Percentiles rank a stretch among this genome's conserved stretches.
Evolutionary conservation across 148 eudicot genomes (phyloP).

Genomic region (Oxyria digyna): DNA sequence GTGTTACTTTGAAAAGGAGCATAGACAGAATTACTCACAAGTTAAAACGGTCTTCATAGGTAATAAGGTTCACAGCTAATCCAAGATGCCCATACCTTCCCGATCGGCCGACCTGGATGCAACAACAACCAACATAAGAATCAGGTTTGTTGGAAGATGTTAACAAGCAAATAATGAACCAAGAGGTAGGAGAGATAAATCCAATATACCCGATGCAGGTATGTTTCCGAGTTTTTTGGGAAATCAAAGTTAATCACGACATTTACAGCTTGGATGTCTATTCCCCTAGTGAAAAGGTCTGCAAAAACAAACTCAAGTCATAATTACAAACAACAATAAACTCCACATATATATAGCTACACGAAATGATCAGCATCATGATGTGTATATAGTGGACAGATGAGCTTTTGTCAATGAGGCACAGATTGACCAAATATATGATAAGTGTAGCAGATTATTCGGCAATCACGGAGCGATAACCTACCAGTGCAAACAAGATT

Average conservation of each 20-base stretch:
- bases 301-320: not conserved
- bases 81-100: conserved; percentile 94
- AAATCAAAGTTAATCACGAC: conserved; percentile 87
- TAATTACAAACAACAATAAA: not conserved
- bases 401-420: no score
- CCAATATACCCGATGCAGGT: conserved; percentile 65
- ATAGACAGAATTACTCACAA: conserved; percentile 32
- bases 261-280: conserved; percentile 89
- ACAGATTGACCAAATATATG: no score
- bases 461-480: not conserved
- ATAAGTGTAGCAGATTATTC: not conserved
- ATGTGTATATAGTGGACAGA: no score
- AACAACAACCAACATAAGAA: not conserved
- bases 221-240: conserved; percentile 75
- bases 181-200: not conserved
- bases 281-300: conserved; percentile 89
- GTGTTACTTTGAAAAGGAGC: not conserved
- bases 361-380: no score
- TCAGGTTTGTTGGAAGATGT: not conserved
- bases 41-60: conserved; percentile 88
- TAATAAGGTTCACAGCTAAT: conserved; percentile 77
- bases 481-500: conserved; percentile 95
- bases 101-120: conserved; percentile 70
- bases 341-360: not conserved
- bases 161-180: not conserved